Conservation (phyloP, 441 rosid genomes). For the Jatropha podagrica region DNA sequence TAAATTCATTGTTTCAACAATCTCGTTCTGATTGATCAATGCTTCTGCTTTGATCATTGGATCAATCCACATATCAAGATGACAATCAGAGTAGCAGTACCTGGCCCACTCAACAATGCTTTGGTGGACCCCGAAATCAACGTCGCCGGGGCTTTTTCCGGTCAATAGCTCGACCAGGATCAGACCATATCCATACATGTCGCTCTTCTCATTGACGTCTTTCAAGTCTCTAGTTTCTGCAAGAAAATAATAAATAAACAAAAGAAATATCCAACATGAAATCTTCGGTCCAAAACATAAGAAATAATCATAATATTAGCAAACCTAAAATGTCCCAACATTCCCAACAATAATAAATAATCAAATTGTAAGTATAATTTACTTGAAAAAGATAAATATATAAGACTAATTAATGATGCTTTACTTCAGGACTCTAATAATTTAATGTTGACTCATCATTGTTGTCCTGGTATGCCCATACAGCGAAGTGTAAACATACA, state of each 20-base stretch:
- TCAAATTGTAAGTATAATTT: neutral
- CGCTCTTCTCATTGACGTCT: constrained; percentile 52
- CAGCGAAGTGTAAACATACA: neutral
- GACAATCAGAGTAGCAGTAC: constrained; percentile 71
- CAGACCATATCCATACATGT: constrained; percentile 65
- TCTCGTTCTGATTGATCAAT: constrained; percentile 36
- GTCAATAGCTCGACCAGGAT: constrained; percentile 64
- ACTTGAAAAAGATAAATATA: neutral
- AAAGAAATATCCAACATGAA: neutral
- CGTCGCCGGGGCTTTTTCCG: constrained; percentile 55
- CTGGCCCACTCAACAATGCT: constrained; percentile 72
- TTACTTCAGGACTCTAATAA: constrained; percentile 3
- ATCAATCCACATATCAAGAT: constrained; percentile 67
- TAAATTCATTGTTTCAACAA: constrained; percentile 60
- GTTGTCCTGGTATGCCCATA: neutral
- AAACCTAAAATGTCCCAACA: constrained; percentile 13
- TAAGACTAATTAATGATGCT: neutral
- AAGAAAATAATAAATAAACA: neutral
- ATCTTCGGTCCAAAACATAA: neutral
- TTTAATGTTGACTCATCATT: constrained; percentile 16
- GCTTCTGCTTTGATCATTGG: constrained; percentile 39
- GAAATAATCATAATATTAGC: neutral
- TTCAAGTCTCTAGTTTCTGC: constrained; percentile 60
- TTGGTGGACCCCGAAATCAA: constrained; percentile 49
- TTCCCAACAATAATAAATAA: constrained; percentile 18